These are phyloP conservation scores for Pharus latifolius DNA, from an alignment of 176 grass and related monocot species.

Conservation along the genomic window DNA sequence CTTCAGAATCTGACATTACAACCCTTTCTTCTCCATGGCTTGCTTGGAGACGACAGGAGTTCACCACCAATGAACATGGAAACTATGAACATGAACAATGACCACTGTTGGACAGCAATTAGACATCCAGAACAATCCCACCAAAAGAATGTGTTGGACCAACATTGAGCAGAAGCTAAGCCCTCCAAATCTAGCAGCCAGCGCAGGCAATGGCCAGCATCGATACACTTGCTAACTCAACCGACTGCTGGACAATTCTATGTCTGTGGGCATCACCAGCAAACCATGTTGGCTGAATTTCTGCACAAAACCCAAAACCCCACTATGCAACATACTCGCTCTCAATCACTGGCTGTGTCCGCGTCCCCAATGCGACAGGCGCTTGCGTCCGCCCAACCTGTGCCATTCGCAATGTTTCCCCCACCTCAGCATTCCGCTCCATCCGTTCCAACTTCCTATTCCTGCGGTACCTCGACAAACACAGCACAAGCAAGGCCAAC, in stretches of 20 bases:
- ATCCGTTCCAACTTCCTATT: constrained; percentile 46
- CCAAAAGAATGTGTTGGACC: constrained; percentile 36
- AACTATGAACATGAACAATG: constrained; percentile 33
- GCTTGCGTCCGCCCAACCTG: constrained; percentile 60
- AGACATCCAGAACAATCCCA: background rate
- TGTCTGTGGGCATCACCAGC: constrained; percentile 3
- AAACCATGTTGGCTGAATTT: background rate
- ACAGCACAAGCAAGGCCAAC: constrained; percentile 42
- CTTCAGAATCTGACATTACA: constrained; percentile 8
- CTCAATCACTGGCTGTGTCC: constrained; percentile 77
- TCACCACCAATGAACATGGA: constrained; percentile 13
- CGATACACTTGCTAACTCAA: background rate
- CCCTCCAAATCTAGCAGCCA: background rate
- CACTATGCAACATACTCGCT: constrained; percentile 48
- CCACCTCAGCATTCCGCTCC: constrained; percentile 51
- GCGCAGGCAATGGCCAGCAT: too few species aligned
- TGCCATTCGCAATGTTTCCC: constrained; percentile 57
- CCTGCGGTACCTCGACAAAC: constrained; percentile 25
- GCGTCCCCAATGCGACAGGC: constrained; percentile 45
- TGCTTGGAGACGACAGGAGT: constrained; percentile 25
- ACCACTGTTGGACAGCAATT: too few species aligned
- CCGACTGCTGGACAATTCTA: constrained; percentile 7
- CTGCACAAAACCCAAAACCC: background rate
- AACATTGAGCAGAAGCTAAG: background rate
- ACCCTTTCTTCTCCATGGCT: constrained; percentile 9